Percentiles rank a stretch among this genome's conserved stretches.
phyloP scores from a whole-genome alignment of 352 stramenopile genomes.

The Globisporangium nodosum region DNA sequence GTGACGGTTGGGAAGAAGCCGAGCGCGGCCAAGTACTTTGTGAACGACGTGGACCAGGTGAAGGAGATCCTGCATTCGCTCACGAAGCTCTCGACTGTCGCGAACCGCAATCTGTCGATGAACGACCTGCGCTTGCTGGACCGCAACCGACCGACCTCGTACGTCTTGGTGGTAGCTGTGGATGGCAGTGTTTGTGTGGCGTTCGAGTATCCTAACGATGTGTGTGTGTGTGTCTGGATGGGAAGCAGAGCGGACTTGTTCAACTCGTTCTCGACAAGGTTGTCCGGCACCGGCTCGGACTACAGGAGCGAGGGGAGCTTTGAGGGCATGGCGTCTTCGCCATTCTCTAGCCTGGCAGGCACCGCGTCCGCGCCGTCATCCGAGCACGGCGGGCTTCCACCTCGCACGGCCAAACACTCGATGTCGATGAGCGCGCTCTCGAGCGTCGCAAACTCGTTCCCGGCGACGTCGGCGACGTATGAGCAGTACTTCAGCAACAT shows the following conservation, averaged over 20 bases:
- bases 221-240: not conserved
- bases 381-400: conserved; percentile 16
- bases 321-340: conserved; percentile 34
- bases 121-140: conserved; percentile 78
- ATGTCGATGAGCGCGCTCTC: conserved; percentile 87
- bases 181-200: not conserved
- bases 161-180: conserved; percentile 11
- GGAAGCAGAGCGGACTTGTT: conserved; percentile 23
- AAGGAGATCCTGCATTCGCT: conserved; percentile 90
- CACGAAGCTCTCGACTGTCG: conserved; percentile 78
- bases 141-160: conserved; percentile 39
- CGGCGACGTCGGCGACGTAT: conserved; percentile 74
- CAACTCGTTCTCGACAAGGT: conserved; percentile 16
- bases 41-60: conserved; percentile 97
- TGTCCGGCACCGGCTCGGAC: conserved; percentile 22
- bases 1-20: conserved; percentile 98
- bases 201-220: not conserved
- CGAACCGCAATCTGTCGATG: conserved; percentile 83
- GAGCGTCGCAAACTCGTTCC: conserved; percentile 42
- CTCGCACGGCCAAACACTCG: conserved; percentile 47
- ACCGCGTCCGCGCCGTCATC: conserved; percentile 20
- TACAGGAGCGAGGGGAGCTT: conserved; percentile 46
- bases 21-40: conserved; percentile 95
- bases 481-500: conserved; percentile 88
- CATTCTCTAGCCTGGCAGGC: conserved; percentile 20